These are phyloP conservation scores for Metarhizium robertsii DNA, from an alignment of 2,329 filamentous ascomycete genomes.

Conservation along the genomic window DNA sequence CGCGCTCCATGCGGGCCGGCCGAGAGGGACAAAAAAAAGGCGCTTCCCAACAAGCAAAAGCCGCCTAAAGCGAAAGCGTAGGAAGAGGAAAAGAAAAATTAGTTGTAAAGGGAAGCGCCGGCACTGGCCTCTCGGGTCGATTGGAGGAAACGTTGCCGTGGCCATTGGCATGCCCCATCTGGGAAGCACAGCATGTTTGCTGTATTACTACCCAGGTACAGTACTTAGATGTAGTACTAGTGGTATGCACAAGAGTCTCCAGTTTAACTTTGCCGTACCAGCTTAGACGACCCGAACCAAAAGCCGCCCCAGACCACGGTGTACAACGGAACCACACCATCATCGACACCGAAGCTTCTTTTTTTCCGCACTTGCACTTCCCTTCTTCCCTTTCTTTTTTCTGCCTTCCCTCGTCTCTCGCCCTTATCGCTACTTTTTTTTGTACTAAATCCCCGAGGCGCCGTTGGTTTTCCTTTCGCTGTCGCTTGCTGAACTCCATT, in stretches of 20 bases:
- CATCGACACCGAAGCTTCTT: conserved; percentile 3
- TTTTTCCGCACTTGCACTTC: conserved; percentile 1
- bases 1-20: neutral
- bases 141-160: conserved; percentile 3
- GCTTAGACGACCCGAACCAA: neutral
- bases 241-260: neutral
- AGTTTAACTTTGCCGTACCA: neutral
- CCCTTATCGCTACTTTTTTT: neutral
- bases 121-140: neutral
- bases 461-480: neutral
- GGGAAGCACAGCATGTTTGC: too few relatives aligned
- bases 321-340: neutral
- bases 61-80: neutral
- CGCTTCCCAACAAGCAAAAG: neutral
- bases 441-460: neutral
- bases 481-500: conserved; percentile 1
- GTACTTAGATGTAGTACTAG: neutral
- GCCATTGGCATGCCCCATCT: neutral
- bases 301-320: neutral
- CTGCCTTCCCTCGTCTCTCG: neutral
- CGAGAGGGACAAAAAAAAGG: neutral
- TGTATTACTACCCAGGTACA: too few relatives aligned
- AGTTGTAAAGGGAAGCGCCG: conserved; percentile 1
- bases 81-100: neutral
- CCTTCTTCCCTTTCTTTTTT: neutral